Percentiles rank a stretch among this genome's conserved stretches.
Conservation (phyloP, 257 asterid genomes). For the Forsythia viridissima region DNA sequence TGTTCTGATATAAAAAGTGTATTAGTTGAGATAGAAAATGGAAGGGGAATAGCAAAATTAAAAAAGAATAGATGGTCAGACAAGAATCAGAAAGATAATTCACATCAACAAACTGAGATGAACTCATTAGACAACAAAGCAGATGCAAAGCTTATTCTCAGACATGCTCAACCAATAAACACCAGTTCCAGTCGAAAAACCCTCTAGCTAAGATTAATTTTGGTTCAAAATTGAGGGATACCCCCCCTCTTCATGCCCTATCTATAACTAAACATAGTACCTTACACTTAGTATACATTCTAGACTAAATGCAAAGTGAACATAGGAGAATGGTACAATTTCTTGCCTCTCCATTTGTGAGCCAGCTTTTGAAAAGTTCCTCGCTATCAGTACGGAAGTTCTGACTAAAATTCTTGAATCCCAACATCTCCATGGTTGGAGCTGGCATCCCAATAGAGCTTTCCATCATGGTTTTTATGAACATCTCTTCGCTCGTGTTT, state of each 20-base stretch:
- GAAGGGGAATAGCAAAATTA: neutral
- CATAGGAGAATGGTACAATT: neutral
- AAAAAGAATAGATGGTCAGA: neutral
- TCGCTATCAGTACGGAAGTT: constrained; percentile 67
- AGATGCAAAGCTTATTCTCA: too few relatives aligned
- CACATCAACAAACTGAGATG: too few relatives aligned
- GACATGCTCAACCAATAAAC: neutral
- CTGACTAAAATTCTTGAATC: constrained; percentile 67
- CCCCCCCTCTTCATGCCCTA: neutral
- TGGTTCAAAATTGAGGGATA: neutral
- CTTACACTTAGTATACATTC: neutral
- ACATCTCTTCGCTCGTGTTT: constrained; percentile 82
- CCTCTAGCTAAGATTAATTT: neutral
- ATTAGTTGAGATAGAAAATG: neutral
- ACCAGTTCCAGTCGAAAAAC: neutral
- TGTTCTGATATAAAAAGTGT: constrained; percentile 38
- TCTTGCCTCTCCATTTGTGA: constrained; percentile 80
- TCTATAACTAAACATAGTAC: neutral
- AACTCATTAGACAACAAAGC: too few relatives aligned
- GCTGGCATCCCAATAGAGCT: constrained; percentile 66
- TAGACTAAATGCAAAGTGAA: neutral
- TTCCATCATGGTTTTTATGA: constrained; percentile 81
- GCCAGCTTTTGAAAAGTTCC: constrained; percentile 90
- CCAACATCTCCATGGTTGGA: constrained; percentile 89
- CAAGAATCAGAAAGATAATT: too few relatives aligned